Percentiles rank a stretch among this genome's conserved stretches.
Evolutionary conservation across 805 yeast genomes (phyloP).

Genomic region (Ogataea wickerhamii): DNA sequence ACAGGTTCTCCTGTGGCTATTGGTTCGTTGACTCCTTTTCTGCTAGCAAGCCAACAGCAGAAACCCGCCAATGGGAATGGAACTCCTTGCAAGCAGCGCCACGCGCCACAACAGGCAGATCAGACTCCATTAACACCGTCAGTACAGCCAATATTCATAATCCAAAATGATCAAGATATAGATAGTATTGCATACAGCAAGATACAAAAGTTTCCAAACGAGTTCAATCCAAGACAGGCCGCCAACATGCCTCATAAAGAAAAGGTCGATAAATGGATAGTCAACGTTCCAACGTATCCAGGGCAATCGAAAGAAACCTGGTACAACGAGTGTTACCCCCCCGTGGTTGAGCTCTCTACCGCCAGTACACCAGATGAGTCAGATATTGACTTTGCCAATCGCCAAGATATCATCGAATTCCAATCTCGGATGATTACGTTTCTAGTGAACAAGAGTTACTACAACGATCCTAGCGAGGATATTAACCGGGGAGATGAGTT

Average conservation of each 20-base stretch:
- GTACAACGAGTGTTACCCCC: slow-evolving; percentile 50
- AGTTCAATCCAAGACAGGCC: slow-evolving; percentile 60
- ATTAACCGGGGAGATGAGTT: slow-evolving; percentile 20
- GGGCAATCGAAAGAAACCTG: slow-evolving; percentile 25
- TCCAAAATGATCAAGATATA: slow-evolving; percentile 15
- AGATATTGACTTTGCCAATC: slow-evolving; percentile 33
- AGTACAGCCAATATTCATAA: slow-evolving; percentile 15
- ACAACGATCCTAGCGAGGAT: slow-evolving; percentile 24
- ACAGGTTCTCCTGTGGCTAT: slow-evolving; percentile 18
- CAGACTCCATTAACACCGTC: slow-evolving; percentile 14
- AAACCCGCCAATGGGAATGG: slow-evolving; percentile 7
- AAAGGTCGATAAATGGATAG: slow-evolving; percentile 64
- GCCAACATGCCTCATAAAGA: slow-evolving; percentile 63
- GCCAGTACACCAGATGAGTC: slow-evolving; percentile 21
- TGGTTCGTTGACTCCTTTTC: slow-evolving; percentile 16
- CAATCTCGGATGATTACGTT: slow-evolving; percentile 53
- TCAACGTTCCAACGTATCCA: slow-evolving; percentile 47
- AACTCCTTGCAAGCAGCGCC: slow-evolving; percentile 17
- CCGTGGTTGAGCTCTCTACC: slow-evolving; percentile 34
- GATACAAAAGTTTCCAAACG: slow-evolving; percentile 37
- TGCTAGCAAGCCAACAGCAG: slow-evolving; percentile 16
- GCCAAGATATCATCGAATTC: slow-evolving; percentile 46
- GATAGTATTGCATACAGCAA: slow-evolving; percentile 9
- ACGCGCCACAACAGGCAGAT: slow-evolving; percentile 7
- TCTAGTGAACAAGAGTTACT: slow-evolving; percentile 39